These are phyloP conservation scores for Puccinia sorghi DNA, from an alignment of 1,284 basidiomycete species.

Conservation along the genomic window DNA sequence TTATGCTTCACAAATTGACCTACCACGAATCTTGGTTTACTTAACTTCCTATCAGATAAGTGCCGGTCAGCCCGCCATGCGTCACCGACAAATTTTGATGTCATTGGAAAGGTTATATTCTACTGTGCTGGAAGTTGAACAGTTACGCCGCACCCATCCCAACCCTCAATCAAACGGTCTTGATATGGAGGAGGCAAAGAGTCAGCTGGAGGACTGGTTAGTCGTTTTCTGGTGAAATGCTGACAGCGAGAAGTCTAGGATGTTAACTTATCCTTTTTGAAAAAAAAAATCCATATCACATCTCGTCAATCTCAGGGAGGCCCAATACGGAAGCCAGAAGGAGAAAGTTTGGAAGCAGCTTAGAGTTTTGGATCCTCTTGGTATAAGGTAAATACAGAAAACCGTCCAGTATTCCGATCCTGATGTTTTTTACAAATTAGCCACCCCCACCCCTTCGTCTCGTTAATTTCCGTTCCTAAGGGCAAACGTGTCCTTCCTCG, in stretches of 20 bases:
- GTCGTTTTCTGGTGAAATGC: conserved; percentile 13
- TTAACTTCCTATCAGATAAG: conserved; percentile 60
- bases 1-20: background rate
- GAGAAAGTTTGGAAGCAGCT: conserved; percentile 78
- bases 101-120: conserved; percentile 87
- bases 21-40: background rate
- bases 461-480: conserved; percentile 81
- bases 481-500: conserved; percentile 91
- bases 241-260: conserved; percentile 1
- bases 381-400: conserved; percentile 69
- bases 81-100: conserved; percentile 73
- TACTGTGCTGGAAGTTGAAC: conserved; percentile 78
- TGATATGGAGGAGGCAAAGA: conserved; percentile 42
- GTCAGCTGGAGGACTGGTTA: conserved; percentile 52
- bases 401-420: conserved; percentile 53
- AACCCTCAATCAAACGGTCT: conserved; percentile 58
- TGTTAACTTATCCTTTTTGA: too few species aligned
- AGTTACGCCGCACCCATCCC: conserved; percentile 77
- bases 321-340: conserved; percentile 67
- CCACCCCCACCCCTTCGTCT: conserved; percentile 94
- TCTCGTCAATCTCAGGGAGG: conserved; percentile 62
- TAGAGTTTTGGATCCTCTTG: conserved; percentile 83
- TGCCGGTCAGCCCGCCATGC: conserved; percentile 72
- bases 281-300: background rate
- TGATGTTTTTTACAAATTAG: conserved; percentile 60